A percentile compares a stretch with the other conserved stretches of the same genome.
Evolutionary conservation across 331 rosid species (phyloP).

Genomic region (Pyracantha coccinea): DNA sequence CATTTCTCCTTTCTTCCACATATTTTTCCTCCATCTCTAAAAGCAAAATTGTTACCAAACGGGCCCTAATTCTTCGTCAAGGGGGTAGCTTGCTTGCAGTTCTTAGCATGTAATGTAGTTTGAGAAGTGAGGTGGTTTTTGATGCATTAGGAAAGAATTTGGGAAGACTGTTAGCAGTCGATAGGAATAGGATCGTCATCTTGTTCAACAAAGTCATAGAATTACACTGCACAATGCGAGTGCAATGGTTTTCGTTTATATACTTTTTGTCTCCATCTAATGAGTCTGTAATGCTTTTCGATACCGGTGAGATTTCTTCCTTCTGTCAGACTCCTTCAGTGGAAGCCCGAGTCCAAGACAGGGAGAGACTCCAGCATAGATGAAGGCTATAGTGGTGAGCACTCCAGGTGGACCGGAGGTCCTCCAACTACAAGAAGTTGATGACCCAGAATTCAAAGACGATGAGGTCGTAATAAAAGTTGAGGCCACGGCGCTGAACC

Average conservation of each 20-base stretch:
- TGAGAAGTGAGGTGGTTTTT: background rate
- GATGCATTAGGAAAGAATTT: background rate
- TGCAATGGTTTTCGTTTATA: background rate
- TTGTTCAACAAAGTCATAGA: background rate
- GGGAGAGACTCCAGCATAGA: background rate
- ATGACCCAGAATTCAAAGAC: conserved; percentile 51
- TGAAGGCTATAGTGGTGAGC: conserved; percentile 86
- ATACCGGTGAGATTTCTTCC: background rate
- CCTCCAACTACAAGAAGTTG: conserved; percentile 57
- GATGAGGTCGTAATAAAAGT: conserved; percentile 63
- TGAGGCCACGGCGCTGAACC: conserved; percentile 65
- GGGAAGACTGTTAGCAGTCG: background rate
- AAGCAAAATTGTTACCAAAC: too few species aligned
- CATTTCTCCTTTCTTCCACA: too few species aligned
- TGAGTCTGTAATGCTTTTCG: background rate
- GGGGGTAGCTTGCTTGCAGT: too few species aligned
- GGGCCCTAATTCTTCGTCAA: too few species aligned
- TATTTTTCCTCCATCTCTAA: too few species aligned
- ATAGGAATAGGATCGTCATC: background rate
- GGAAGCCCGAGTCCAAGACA: background rate
- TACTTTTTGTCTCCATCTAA: background rate
- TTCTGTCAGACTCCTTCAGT: background rate
- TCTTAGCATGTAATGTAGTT: too few species aligned
- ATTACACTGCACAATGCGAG: background rate
- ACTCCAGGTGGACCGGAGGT: conserved; percentile 68